phyloP scores from a whole-genome alignment of 768 basidiomycete species.

The Pulveroboletus sp. region DNA sequence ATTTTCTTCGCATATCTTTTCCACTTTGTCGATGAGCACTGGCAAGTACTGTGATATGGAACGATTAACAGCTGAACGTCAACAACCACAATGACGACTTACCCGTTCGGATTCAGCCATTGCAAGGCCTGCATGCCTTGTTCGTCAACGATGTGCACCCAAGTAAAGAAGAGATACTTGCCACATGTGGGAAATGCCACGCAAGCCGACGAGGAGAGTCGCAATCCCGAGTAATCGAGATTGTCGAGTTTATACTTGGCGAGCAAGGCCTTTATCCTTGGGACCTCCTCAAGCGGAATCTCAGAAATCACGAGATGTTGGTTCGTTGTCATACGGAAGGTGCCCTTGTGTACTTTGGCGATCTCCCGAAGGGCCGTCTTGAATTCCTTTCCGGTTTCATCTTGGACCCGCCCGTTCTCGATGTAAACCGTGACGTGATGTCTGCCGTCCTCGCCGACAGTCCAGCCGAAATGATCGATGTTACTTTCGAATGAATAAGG shows the following conservation, averaged over 20 bases:
- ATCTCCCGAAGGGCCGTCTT: slow-evolving; percentile 92
- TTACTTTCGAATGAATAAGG: slow-evolving; percentile 83
- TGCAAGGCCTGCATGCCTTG: slow-evolving; percentile 46
- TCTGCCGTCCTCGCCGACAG: slow-evolving; percentile 77
- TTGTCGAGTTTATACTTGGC: slow-evolving; percentile 89
- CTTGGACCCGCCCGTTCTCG: slow-evolving; percentile 97
- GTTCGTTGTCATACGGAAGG: slow-evolving; percentile 91
- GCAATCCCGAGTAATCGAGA: slow-evolving; percentile 68
- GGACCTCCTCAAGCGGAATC: slow-evolving; percentile 66
- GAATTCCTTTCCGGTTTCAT: slow-evolving; percentile 86
- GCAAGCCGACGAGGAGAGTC: slow-evolving; percentile 91
- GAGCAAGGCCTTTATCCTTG: slow-evolving; percentile 73
- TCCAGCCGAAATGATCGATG: slow-evolving; percentile 94
- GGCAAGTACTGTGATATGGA: slow-evolving; percentile 71
- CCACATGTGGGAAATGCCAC: slow-evolving; percentile 97
- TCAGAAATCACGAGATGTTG: slow-evolving; percentile 91
- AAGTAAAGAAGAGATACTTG: slow-evolving; percentile 14
- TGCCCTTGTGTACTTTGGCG: slow-evolving; percentile 90
- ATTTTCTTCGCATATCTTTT: slow-evolving; percentile 90
- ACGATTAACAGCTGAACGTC: slow-evolving; percentile 36
- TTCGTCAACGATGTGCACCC: neutral
- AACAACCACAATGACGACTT: slow-evolving; percentile 17
- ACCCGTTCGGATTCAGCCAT: slow-evolving; percentile 78
- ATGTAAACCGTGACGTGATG: slow-evolving; percentile 94
- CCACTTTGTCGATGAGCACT: slow-evolving; percentile 88